Conservation (phyloP, 495 filamentous ascomycete genomes). For the Xylaria castorea region DNA sequence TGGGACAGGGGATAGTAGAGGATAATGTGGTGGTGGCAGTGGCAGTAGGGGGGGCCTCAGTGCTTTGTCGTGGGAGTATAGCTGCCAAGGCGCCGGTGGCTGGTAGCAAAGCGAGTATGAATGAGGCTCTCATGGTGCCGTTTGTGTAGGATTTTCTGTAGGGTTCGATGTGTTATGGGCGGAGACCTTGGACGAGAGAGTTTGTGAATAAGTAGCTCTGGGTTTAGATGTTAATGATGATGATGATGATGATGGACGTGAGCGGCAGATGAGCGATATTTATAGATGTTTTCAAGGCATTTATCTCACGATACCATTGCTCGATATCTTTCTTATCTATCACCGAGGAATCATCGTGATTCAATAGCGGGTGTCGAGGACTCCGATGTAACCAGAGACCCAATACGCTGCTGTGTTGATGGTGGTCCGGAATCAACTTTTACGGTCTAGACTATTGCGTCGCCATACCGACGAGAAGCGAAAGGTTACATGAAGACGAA, state of each 20-base stretch:
- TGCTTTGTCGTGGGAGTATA: conserved; percentile 10
- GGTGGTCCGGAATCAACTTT: not conserved
- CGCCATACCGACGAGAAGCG: not conserved
- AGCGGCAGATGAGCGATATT: no score
- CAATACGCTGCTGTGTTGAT: not conserved
- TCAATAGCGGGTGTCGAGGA: not conserved
- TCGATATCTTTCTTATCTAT: not conserved
- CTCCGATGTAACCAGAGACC: not conserved
- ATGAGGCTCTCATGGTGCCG: conserved; percentile 19
- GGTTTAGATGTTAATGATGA: not conserved
- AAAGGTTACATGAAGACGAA: not conserved
- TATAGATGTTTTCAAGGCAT: not conserved
- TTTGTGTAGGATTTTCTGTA: not conserved
- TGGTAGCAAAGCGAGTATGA: conserved; percentile 23
- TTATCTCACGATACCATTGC: not conserved
- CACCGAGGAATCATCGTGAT: not conserved
- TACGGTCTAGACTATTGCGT: conserved; percentile 7
- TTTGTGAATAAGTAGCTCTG: not conserved
- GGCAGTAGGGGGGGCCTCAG: not conserved
- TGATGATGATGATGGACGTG: not conserved
- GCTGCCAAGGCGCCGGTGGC: conserved; percentile 19
- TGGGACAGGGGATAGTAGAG: conserved; percentile 16
- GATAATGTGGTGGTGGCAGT: conserved; percentile 10
- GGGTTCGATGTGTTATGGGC: not conserved
- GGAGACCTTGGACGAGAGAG: not conserved